These are phyloP conservation scores for Ceratocystis huliohia DNA, from an alignment of 2,329 filamentous ascomycete genomes.

Conservation along the genomic window DNA sequence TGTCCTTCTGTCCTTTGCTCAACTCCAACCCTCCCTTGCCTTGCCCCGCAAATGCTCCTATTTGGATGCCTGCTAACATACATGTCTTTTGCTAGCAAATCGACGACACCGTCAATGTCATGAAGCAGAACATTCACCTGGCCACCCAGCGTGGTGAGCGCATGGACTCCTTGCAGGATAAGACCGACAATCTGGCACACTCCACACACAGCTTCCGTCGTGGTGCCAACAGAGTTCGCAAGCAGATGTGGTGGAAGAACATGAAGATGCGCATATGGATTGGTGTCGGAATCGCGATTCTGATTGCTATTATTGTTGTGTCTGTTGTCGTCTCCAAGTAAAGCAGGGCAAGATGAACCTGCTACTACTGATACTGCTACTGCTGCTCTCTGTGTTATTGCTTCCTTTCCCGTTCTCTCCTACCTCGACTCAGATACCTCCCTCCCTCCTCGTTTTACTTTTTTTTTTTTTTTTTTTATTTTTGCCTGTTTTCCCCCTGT, in stretches of 20 bases:
- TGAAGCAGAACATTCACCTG: constrained; percentile 97
- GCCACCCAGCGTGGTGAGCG: constrained; percentile 85
- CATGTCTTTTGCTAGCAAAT: constrained; percentile 59
- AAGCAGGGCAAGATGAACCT: no score
- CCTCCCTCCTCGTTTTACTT: background rate
- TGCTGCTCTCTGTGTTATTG: background rate
- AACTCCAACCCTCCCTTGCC: background rate
- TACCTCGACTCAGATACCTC: background rate
- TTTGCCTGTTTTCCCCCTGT: background rate
- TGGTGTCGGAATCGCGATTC: constrained; percentile 76
- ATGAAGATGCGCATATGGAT: constrained; percentile 99
- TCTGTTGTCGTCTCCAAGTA: constrained; percentile 42
- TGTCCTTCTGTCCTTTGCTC: background rate
- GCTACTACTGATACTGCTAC: background rate
- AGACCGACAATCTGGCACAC: constrained; percentile 84
- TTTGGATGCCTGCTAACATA: constrained; percentile 21
- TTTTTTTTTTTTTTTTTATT: background rate
- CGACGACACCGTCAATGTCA: constrained; percentile 84
- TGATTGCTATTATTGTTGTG: constrained; percentile 88
- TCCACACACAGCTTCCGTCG: constrained; percentile 93
- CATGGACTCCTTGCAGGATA: constrained; percentile 78
- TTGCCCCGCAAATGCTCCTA: background rate
- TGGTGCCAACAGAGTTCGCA: constrained; percentile 89
- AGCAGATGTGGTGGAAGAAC: constrained; percentile 99
- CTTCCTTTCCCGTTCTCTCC: background rate